These are phyloP conservation scores for Zopfia rhizophila DNA, from an alignment of 2,329 filamentous ascomycete species.

Conservation along the genomic window DNA sequence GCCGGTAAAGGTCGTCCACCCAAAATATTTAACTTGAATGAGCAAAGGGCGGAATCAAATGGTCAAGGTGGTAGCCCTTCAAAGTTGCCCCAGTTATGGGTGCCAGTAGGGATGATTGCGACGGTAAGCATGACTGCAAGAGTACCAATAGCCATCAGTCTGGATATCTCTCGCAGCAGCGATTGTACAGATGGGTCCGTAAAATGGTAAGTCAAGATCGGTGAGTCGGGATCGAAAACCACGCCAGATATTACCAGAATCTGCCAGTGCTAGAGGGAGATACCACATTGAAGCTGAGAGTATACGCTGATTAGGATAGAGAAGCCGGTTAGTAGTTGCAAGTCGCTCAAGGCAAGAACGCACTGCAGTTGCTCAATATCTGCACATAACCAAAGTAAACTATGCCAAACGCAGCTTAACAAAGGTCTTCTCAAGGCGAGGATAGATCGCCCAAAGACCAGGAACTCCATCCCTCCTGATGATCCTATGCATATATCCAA, in stretches of 20 bases:
- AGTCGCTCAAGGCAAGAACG: constrained; percentile 26
- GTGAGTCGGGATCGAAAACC: constrained; percentile 25
- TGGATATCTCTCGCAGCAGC: too few relatives aligned
- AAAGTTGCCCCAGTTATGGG: too few relatives aligned
- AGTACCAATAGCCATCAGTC: constrained; percentile 4
- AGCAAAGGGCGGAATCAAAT: constrained; percentile 8
- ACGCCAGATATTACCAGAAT: constrained; percentile 24
- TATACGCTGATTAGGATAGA: constrained; percentile 28
- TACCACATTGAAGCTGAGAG: constrained; percentile 20
- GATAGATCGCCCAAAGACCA: too few relatives aligned
- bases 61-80: constrained; percentile 14
- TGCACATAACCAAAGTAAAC: too few relatives aligned
- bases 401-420: too few relatives aligned
- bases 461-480: too few relatives aligned
- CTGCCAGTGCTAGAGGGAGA: constrained; percentile 30
- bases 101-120: constrained; percentile 19
- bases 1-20: constrained; percentile 7
- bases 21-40: constrained; percentile 8
- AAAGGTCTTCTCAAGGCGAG: too few relatives aligned
- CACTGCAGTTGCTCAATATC: too few relatives aligned
- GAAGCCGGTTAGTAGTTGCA: constrained; percentile 25
- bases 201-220: constrained; percentile 22
- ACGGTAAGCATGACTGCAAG: constrained; percentile 14
- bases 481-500: too few relatives aligned
- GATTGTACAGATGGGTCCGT: constrained; percentile 14